These are phyloP conservation scores for Beauveria pseudobassiana DNA, from an alignment of 2,329 filamentous ascomycete genomes.

Conservation along the genomic window DNA sequence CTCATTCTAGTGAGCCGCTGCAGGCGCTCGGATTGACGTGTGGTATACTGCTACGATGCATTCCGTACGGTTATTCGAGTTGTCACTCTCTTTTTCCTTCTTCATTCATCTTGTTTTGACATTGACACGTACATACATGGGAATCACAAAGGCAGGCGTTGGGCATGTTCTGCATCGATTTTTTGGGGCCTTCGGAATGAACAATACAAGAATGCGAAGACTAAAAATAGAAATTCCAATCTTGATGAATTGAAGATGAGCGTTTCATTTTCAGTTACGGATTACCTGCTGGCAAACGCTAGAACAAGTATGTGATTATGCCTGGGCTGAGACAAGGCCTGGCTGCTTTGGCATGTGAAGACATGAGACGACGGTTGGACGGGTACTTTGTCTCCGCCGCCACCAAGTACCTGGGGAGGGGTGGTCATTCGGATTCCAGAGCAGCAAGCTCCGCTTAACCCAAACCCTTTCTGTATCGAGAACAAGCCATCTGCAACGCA, in stretches of 20 bases:
- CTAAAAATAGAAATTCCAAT: conserved; percentile 6
- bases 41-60: neutral
- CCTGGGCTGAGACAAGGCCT: neutral
- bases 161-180: neutral
- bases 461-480: neutral
- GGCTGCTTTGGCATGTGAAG: conserved; percentile 8
- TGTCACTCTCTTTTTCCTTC: neutral
- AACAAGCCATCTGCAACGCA: neutral
- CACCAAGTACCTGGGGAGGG: neutral
- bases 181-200: neutral
- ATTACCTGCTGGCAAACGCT: neutral
- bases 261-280: neutral
- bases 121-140: neutral
- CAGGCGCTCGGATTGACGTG: neutral
- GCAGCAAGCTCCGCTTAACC: neutral
- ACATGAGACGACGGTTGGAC: neutral
- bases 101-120: neutral
- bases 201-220: neutral
- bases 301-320: neutral
- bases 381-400: neutral
- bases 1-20: neutral
- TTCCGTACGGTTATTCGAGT: neutral
- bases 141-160: neutral
- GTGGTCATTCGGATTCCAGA: neutral
- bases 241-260: neutral